These are phyloP conservation scores for Tylopilus vinaceipallidus DNA, from an alignment of 768 basidiomycete genomes.

Conservation along the genomic window DNA sequence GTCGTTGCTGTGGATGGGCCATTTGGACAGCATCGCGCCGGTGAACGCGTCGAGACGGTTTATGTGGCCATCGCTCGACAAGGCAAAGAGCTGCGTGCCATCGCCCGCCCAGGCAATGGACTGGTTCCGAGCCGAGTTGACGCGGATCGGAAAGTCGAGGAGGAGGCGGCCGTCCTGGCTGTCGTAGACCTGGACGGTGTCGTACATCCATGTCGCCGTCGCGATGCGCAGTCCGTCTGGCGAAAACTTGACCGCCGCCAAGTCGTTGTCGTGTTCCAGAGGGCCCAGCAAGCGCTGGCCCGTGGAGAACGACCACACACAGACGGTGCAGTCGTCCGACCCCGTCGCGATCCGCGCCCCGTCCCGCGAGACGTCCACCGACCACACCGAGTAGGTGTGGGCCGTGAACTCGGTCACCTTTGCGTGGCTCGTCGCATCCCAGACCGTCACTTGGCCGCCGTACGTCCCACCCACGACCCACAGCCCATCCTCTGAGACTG, in stretches of 20 bases:
- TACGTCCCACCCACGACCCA: no score
- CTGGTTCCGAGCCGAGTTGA: conserved; percentile 5
- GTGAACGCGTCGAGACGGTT: conserved; percentile 1
- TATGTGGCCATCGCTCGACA: neutral
- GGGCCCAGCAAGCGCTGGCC: no score
- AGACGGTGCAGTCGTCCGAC: no score
- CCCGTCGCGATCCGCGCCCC: no score
- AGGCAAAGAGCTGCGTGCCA: conserved; percentile 7
- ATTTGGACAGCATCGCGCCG: neutral
- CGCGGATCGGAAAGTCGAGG: conserved; percentile 1
- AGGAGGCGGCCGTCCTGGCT: neutral
- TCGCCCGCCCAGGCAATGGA: conserved; percentile 9
- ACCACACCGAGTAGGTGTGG: no score
- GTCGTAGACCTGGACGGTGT: conserved; percentile 3
- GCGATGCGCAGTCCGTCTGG: conserved; percentile 6
- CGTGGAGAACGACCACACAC: no score
- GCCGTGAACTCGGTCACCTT: no score
- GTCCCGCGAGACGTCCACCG: no score
- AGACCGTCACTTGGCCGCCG: no score
- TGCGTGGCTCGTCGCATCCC: no score
- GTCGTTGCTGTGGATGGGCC: conserved; percentile 3
- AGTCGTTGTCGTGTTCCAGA: neutral
- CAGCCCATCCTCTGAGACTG: no score
- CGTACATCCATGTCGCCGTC: neutral
- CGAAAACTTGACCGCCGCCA: conserved; percentile 7